Percentiles rank a stretch among this genome's conserved stretches.
These are phyloP conservation scores for Yamadazyma oceani DNA, from an alignment of 1,139 yeast species.

Conservation along the genomic window DNA sequence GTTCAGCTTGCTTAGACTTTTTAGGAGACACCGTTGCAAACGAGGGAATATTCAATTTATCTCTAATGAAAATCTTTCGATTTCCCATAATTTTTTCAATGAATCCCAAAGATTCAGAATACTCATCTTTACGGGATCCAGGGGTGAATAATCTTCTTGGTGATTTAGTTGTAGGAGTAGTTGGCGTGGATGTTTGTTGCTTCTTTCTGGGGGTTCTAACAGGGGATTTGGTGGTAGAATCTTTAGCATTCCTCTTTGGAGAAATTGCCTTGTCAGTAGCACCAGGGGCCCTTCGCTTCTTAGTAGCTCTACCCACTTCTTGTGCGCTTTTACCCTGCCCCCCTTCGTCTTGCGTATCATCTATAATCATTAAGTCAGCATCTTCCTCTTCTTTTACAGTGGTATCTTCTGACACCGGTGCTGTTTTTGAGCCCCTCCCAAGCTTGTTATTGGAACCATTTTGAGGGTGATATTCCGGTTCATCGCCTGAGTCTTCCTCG, in stretches of 20 bases:
- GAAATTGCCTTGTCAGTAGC: no score
- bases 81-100: conserved; percentile 13
- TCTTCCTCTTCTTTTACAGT: neutral
- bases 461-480: no score
- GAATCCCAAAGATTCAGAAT: conserved; percentile 11
- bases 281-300: no score
- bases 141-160: neutral
- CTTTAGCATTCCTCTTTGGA: no score
- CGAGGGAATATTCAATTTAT: conserved; percentile 11
- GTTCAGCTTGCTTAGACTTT: conserved; percentile 5
- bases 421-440: no score
- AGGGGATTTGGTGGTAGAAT: no score
- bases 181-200: no score
- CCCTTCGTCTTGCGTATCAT: no score
- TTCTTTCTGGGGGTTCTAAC: neutral
- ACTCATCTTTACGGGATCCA: conserved; percentile 2
- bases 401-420: no score
- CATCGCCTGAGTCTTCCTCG: neutral
- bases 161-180: neutral
- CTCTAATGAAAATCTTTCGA: conserved; percentile 2
- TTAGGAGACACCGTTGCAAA: conserved; percentile 5
- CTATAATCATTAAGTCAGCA: no score
- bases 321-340: neutral
- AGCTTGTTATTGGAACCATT: no score
- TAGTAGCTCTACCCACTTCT: no score